Conservation (phyloP, 2,329 filamentous ascomycete species). For the Remersonia thermophila region DNA sequence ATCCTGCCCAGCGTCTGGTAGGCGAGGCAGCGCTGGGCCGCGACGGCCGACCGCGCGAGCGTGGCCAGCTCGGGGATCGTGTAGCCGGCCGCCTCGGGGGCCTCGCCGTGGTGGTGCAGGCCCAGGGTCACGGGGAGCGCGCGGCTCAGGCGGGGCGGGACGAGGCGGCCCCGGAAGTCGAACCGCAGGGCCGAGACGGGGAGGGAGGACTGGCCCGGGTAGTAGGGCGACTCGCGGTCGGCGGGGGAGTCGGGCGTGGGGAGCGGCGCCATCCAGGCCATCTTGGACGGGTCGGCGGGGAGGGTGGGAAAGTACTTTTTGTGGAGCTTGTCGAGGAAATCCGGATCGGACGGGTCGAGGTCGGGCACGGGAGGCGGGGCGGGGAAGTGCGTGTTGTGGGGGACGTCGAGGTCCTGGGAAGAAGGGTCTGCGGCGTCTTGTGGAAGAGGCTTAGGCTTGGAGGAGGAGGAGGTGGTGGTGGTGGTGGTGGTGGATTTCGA, state of each 20-base stretch:
- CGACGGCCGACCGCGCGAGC: conserved; percentile 67
- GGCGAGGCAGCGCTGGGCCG: conserved; percentile 79
- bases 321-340: conserved; percentile 77
- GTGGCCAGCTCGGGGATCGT: conserved; percentile 77
- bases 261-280: conserved; percentile 79
- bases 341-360: conserved; percentile 69
- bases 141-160: conserved; percentile 64
- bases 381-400: conserved; percentile 49
- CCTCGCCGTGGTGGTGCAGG: conserved; percentile 85
- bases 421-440: conserved; percentile 13
- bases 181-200: conserved; percentile 71
- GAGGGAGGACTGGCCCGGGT: conserved; percentile 61
- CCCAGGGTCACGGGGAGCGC: conserved; percentile 65
- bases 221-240: conserved; percentile 65
- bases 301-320: conserved; percentile 87
- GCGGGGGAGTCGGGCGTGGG: conserved; percentile 51
- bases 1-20: conserved; percentile 84
- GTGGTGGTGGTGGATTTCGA: too few relatives aligned
- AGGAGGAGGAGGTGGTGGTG: not conserved
- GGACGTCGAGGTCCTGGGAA: conserved; percentile 21
- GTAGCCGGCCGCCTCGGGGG: conserved; percentile 88
- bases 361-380: conserved; percentile 44
- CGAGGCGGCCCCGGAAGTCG: conserved; percentile 68
- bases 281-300: conserved; percentile 68
- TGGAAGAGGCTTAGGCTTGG: too few relatives aligned